Base-by-base conservation (phyloP, 2,329 filamentous ascomycete species). In the Metarhizium sp. region DNA sequence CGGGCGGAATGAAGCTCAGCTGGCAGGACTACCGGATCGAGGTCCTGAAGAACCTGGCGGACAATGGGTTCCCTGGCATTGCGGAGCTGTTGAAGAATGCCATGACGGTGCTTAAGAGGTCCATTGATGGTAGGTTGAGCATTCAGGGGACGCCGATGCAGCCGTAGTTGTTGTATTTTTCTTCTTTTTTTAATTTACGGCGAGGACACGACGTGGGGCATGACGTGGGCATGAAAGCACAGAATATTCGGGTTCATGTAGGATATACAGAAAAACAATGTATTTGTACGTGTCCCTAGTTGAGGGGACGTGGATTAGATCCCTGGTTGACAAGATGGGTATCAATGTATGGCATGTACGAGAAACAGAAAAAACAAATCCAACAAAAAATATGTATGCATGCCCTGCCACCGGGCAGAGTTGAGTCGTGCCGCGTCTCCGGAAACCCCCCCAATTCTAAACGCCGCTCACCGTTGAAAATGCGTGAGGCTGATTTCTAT, bases 1-100 rank as follows among this genome's bases (percentile, higher is more conserved):
- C 81, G 16, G 87, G 87, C 1, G 90, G 90, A 0, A 66, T 90
- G 30, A 75, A 71, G 52, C 66, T 92, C 43, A 76, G 75, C 14
- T 95, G 87, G 86, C 82, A 86, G 62, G 83, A 88, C 51, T 95
- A 91, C 67, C 78, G 87, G 56, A 74, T 90, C 6, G 79, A 82
- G n/a, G 85, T 92, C 59, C 71, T 95, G 55, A 76, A 78, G 51
- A 82, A 84, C 70, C 69, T 95, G 58, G 85, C 86, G 57, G 73
- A 71, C 6, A 78, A 78, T 53, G 87, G 86, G 0, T 76, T 87
- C 49, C 71, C 69, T 11, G 90, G 90, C 0, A 76, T 92, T 34
- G 79, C 80, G 16, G 78, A 85, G 59, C 71, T 95, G 63, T 86
- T 95, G 78, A 87, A 87, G 68, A 89, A 84, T 62, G 92, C 88